Base-by-base conservation (phyloP, 78 protist species). In the Emiliania huxleyi region DNA sequence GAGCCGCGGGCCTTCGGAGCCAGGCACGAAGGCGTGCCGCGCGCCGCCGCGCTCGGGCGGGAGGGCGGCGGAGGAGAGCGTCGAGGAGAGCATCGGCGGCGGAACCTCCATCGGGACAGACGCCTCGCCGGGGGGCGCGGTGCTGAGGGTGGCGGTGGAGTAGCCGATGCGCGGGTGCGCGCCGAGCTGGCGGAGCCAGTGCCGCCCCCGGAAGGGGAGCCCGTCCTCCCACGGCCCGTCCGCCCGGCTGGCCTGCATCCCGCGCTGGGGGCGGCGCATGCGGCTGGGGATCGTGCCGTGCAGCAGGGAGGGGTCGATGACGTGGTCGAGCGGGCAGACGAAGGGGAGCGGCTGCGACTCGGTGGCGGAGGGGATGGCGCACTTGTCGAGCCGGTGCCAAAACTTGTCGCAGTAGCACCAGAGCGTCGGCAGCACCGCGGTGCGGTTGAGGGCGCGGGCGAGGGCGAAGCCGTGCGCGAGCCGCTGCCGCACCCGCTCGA, bases 361-460 rank as follows among this genome's bases (percentile, higher is more conserved):
- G 46, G 33, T 15, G 48, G 85, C 85, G 46, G 2, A 0, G 4
- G 42, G 23, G 85, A 77, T 77, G 44, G 85, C 85, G 85, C 85
- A 77, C n/a, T 18, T 2, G 46, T 40, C n/a, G 35, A 77, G 85
- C 19, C 85, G 44, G 46, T 77, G 85, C 85, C 85, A 77, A 48
- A 77, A 77, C 46, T 77, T 77, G 46, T 77, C 85, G 85, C 85
- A 77, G 85, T 77, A 77, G 85, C 85, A 77, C 25, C 23, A 22
- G 33, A 77, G 23, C 46, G 85, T 77, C 4, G 85, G 85, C 11
- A 77, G 85, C 48, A 77, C 85, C 29, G 40, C 48, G 15, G 85
- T 77, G 35, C 85, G 85, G 46, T 77, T 77, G 85, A 77, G 44
- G 35, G 46, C 46, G 46, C 85, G 85, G 33, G 48, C 85, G 25